Conservation (phyloP, 1,139 yeast species). For the Kluyveromyces marxianus region DNA sequence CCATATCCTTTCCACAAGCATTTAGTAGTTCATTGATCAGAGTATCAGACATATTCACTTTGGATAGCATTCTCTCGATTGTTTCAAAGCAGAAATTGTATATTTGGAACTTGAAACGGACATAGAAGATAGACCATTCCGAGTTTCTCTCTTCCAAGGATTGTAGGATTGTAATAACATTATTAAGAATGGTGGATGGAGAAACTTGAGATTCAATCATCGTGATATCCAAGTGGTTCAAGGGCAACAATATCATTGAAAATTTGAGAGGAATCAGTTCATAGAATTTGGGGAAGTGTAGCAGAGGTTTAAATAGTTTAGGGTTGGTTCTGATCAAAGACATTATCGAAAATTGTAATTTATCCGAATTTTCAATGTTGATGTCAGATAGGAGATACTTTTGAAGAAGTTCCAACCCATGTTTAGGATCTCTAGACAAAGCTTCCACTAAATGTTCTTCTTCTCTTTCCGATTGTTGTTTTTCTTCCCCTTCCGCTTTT, state of each 20-base stretch:
- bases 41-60: background rate
- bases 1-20: slow-evolving; percentile 26
- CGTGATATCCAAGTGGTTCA: slow-evolving; percentile 21
- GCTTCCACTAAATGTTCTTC: slow-evolving; percentile 2
- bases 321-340: slow-evolving; percentile 20
- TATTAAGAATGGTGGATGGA: slow-evolving; percentile 8
- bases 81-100: slow-evolving; percentile 21
- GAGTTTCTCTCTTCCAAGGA: slow-evolving; percentile 11
- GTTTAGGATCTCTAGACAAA: slow-evolving; percentile 2
- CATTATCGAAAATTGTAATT: slow-evolving; percentile 12
- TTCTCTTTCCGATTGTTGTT: background rate
- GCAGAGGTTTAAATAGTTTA: slow-evolving; percentile 25
- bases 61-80: slow-evolving; percentile 8
- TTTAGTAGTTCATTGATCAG: slow-evolving; percentile 9
- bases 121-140: slow-evolving; percentile 20
- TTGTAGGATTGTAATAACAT: slow-evolving; percentile 7
- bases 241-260: slow-evolving; percentile 28
- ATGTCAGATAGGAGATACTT: slow-evolving; percentile 4
- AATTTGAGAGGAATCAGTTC: slow-evolving; percentile 22
- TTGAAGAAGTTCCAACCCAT: slow-evolving; percentile 14
- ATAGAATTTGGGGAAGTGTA: slow-evolving; percentile 22
- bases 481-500: too few species aligned
- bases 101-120: slow-evolving; percentile 23
- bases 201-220: slow-evolving; percentile 14
- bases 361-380: slow-evolving; percentile 7